Base-by-base conservation (phyloP, 208 protist species). In the Phytomonas sp. region DNA sequence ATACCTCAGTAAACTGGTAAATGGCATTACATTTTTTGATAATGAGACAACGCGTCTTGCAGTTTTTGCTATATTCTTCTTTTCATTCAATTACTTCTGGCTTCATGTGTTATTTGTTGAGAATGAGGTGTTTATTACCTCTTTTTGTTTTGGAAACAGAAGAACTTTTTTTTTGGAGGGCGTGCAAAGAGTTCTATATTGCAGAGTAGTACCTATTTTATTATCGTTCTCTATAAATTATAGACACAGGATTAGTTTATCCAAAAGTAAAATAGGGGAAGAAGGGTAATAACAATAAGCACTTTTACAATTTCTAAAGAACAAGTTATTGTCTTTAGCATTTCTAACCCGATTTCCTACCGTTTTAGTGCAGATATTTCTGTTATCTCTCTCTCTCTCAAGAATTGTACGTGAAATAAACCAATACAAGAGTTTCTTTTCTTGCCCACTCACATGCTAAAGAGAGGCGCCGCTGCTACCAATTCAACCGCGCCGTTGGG, bases 71-170 rank as follows among this genome's bases (percentile, higher is more conserved):
- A 40, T 40, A 59, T 67, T 66, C 65, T 66, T 69, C 65, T 60
- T 71, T 71, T 63, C 43, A 32, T 60, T 32, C 36, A 23, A 61
- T 65, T 30, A 30, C 28, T 31, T 59, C 51, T n/a, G 29, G n/a
- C 7, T 15, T 68, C 60, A 61, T 76, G 68, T 70, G 29, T 78
- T 62, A 64, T 74, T 73, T 77, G 31, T 70, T 60, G 26, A 66
- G 28, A 66, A 46, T 67, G 31, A 29, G 17, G 28, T 71, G 26
- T n/a, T 28, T 71, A 64, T 68, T 46, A 15, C 31, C 13, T 66
- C 59, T 23, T 70, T 70, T 46, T 75, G 30, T 53, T 65, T 72
- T 66, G 36, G 9, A 9, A 9, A 9, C 36, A 40, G 36, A 40
- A 40, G 36, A 9, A 40, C 36, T 40, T 9, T 40, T 40, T 40